Evolutionary conservation across 1,284 basidiomycete genomes (phyloP), one percentile per base, ranked within the genome.

Genomic region (Bondarzewia mesenterica): DNA sequence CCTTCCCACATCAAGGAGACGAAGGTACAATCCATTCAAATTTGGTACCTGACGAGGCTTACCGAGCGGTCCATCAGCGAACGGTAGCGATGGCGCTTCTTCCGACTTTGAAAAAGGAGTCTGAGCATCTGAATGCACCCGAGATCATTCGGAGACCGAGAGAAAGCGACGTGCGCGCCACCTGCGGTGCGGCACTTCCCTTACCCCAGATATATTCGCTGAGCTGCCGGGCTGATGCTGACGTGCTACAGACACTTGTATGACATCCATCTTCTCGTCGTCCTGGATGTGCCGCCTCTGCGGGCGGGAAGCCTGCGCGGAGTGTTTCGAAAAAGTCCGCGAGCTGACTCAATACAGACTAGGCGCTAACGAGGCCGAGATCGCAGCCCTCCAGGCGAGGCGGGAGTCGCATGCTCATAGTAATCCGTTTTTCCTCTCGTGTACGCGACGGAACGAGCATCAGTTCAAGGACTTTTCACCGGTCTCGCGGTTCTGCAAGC

Each of bases 231-330:
- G 50, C 46, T 50, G 23, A 54, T 40, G 29, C 29, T 32, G 29
- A 32, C n/a, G 20, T 27, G 7, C 46, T 40, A 37, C 58, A 92
- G 92, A 97, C 65, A 91, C 87, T 2, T 97, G 94, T 64, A 85
- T 89, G 69, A 93, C 91, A 3, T 92, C 90, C 14, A 82, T 97
- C 51, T 95, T 96, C 63, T 85, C 85, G 5, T 84, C 83, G 50
- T 89, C 82, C 50, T 96, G 85, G 80, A 87, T 93, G 75, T 97
- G 93, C 64, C 74, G 80, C 7, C 62, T 77, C n/a, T 97, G 93
- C 63, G 93, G 92, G 1, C 81, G 90, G 14, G 94, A 96, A 64
- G 83, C 88, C 15, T 97, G 93, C 60, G 73, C 82, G 1, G 84
- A 89, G 48, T 97, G 94, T 62, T 89, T 81, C 59, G 70, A 75